phyloP scores from a whole-genome alignment of 2,329 filamentous ascomycete species.

The Clonostachys chloroleuca region DNA sequence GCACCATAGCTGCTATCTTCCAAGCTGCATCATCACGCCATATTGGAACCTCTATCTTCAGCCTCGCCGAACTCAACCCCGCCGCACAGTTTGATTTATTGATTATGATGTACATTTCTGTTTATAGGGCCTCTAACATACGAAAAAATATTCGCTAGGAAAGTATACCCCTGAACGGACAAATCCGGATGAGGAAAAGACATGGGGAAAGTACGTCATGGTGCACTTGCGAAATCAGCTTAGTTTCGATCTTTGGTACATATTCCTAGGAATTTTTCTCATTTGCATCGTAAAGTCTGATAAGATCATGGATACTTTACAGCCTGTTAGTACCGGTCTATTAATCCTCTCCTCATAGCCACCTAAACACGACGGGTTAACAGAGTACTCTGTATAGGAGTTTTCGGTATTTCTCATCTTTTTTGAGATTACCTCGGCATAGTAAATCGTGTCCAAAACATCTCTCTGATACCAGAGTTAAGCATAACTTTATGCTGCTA shows the following conservation, averaged over 20 bases:
- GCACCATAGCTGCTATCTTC: constrained; percentile 83
- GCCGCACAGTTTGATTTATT: constrained; percentile 91
- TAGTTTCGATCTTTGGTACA: constrained; percentile 96
- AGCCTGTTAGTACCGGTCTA: constrained; percentile 1
- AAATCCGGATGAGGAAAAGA: constrained; percentile 28
- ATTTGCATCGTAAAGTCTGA: constrained; percentile 76
- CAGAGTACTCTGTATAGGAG: background rate
- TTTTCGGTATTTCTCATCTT: constrained; percentile 4
- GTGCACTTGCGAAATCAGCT: constrained; percentile 89
- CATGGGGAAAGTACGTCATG: constrained; percentile 84
- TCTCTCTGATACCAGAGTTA: too few relatives aligned
- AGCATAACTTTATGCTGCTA: too few relatives aligned
- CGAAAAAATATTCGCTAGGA: constrained; percentile 89
- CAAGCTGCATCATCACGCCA: constrained; percentile 87
- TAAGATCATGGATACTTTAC: constrained; percentile 1
- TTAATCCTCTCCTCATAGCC: background rate
- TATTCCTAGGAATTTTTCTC: constrained; percentile 90
- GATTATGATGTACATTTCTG: constrained; percentile 99
- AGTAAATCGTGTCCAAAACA: too few relatives aligned
- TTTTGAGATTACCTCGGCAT: constrained; percentile 4
- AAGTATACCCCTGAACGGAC: constrained; percentile 47
- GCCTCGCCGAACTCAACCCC: constrained; percentile 73
- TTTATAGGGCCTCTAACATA: constrained; percentile 91
- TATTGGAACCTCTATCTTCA: constrained; percentile 82
- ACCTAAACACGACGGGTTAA: background rate